Conservation (phyloP, 108 stramenopile genomes). For the Nannochloropsis salina region DNA sequence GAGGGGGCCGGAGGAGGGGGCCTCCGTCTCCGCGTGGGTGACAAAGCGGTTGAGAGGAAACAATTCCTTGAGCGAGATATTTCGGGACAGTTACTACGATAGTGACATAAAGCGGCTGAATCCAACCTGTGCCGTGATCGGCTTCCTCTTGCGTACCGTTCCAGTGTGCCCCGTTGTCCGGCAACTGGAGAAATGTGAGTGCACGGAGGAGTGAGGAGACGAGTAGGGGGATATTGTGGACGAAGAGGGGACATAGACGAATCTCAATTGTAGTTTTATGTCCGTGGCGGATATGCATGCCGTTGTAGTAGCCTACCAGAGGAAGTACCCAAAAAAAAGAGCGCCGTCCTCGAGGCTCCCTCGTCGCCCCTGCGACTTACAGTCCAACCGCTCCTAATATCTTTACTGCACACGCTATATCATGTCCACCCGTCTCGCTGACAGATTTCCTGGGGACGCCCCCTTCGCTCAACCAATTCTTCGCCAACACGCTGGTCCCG, state of each 20-base stretch:
- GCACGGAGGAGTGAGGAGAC: neutral
- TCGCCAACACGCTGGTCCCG: neutral
- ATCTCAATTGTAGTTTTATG: no score
- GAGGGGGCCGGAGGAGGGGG: neutral
- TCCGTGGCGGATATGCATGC: no score
- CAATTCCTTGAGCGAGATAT: neutral
- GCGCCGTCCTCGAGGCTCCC: no score
- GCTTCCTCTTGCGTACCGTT: neutral
- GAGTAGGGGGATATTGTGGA: neutral
- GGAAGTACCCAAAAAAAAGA: no score
- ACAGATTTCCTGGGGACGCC: neutral
- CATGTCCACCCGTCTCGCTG: neutral
- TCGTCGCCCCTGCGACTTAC: no score
- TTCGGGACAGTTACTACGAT: neutral
- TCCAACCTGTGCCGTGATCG: neutral
- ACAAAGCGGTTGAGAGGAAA: neutral
- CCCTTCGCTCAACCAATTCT: neutral
- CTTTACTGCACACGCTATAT: no score
- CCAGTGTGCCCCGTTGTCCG: neutral
- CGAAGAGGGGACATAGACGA: no score
- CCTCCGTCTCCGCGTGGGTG: neutral
- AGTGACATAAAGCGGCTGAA: neutral
- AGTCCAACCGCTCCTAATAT: no score
- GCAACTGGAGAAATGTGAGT: constrained; percentile 15
- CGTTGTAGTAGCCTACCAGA: no score